Base-by-base conservation (phyloP, 306 rosid species). In the Prosopis cineraria region DNA sequence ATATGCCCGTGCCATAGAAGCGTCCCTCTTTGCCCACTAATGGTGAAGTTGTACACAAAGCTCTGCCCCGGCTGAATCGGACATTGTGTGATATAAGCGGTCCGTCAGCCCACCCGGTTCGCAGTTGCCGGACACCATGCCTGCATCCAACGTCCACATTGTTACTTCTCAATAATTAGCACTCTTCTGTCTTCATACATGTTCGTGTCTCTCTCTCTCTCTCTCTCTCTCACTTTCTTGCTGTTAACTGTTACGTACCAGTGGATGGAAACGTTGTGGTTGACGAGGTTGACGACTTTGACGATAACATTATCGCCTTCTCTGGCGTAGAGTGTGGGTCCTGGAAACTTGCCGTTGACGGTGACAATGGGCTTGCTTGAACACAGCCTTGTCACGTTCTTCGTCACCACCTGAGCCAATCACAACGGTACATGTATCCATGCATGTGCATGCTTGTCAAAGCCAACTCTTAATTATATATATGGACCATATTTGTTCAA, bases 71-170 rank as follows among this genome's bases (percentile, higher is more conserved):
- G 74, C 30, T 41, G 89, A 72, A 92, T 92, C 31, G 98, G 98
- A 63, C 98, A 94, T 36, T 94, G 97, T 53, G 98, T 91, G 29
- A 94, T 70, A 62, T 87, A 94, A 22, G 98, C 0, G 97, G 98
- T 11, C 98, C 98, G 41, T 94, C 98, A 0, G 98, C 78, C 98
- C 98, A 94, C 25, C 98, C 98, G 0, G 98, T 94, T 83, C 79
- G 74, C 52, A 94, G 70, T 66, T 94, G 98, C 52, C 94, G 83
- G 31, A 94, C 31, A 14, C 98, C 98, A 63, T 94, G 98, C 98
- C 98, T 94, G n/a, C n/a, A n/a, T n/a, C n/a, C n/a, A n/a, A n/a
- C n/a, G n/a, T n/a, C n/a, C n/a, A n/a, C n/a, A n/a, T n/a, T n/a
- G n/a, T n/a, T n/a, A n/a, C n/a, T n/a, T n/a, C n/a, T n/a, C n/a